Conservation (phyloP, 306 rosid genomes). For the Vicia villosa region DNA sequence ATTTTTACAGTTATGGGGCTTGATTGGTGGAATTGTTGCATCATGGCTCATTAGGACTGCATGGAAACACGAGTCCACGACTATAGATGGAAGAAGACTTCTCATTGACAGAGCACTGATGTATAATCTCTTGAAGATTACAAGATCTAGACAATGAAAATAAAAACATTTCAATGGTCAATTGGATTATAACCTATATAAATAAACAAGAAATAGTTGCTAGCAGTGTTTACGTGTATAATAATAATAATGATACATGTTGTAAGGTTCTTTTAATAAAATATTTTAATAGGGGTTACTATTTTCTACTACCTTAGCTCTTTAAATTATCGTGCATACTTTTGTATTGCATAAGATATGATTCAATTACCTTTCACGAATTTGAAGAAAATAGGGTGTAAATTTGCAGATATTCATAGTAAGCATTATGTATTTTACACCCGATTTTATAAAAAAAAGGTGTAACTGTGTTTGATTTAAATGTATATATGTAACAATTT, state of each 20-base stretch:
- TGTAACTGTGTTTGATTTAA: too few species aligned
- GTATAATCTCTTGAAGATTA: constrained; percentile 55
- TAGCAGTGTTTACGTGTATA: constrained; percentile 1
- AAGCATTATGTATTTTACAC: too few species aligned
- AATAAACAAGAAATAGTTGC: not conserved
- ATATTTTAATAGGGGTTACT: constrained; percentile 18
- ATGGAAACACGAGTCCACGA: constrained; percentile 61
- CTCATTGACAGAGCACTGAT: constrained; percentile 74
- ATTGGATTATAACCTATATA: constrained; percentile 9
- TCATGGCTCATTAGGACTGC: constrained; percentile 91
- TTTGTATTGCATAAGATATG: not conserved
- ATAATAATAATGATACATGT: not conserved
- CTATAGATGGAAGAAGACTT: constrained; percentile 51
- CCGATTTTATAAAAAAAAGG: too few species aligned
- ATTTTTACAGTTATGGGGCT: constrained; percentile 69
- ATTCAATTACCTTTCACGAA: not conserved
- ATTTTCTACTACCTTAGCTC: not conserved
- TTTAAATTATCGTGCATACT: not conserved
- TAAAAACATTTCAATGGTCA: constrained; percentile 27
- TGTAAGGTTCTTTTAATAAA: not conserved
- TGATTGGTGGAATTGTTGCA: constrained; percentile 81
- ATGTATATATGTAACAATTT: too few species aligned
- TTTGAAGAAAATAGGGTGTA: too few species aligned
- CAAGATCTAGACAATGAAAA: constrained; percentile 42
- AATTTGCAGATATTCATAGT: too few species aligned